Evolutionary conservation across 192 early-diverging fungal species (phyloP).

Genomic region (Podila horticola): DNA sequence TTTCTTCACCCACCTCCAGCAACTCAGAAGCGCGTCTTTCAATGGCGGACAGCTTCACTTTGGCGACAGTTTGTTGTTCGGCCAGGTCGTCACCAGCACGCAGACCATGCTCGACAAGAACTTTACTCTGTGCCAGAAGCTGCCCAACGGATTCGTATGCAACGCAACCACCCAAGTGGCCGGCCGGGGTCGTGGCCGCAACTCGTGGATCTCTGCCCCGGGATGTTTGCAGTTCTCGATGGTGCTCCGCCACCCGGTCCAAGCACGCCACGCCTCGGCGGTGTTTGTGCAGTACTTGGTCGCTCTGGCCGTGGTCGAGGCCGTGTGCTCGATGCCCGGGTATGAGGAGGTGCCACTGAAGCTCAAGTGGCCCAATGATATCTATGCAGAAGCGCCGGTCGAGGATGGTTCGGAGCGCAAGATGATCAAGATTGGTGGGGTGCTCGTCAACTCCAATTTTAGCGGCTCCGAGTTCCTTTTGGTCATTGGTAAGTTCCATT

Average conservation of each 20-base stretch:
- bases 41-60: constrained; percentile 55
- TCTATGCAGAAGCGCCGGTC: constrained; percentile 75
- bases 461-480: constrained; percentile 76
- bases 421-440: constrained; percentile 87
- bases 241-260: constrained; percentile 74
- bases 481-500: constrained; percentile 80
- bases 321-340: constrained; percentile 71
- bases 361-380: constrained; percentile 99
- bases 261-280: constrained; percentile 66
- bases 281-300: constrained; percentile 97
- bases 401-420: constrained; percentile 28
- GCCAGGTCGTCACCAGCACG: constrained; percentile 82
- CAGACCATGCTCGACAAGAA: constrained; percentile 97
- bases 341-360: constrained; percentile 85
- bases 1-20: constrained; percentile 61
- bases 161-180: constrained; percentile 84
- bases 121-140: constrained; percentile 63
- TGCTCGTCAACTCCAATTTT: constrained; percentile 88
- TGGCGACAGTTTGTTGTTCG: constrained; percentile 83
- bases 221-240: constrained; percentile 93
- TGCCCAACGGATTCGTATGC: constrained; percentile 85
- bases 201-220: constrained; percentile 94
- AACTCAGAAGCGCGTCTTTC: constrained; percentile 46
- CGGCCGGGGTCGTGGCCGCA: constrained; percentile 92
- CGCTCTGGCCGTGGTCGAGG: constrained; percentile 85